Percentiles rank a stretch among this genome's conserved stretches.
phyloP scores from a whole-genome alignment of 805 yeast species.

The Metschnikowia continentalis region DNA sequence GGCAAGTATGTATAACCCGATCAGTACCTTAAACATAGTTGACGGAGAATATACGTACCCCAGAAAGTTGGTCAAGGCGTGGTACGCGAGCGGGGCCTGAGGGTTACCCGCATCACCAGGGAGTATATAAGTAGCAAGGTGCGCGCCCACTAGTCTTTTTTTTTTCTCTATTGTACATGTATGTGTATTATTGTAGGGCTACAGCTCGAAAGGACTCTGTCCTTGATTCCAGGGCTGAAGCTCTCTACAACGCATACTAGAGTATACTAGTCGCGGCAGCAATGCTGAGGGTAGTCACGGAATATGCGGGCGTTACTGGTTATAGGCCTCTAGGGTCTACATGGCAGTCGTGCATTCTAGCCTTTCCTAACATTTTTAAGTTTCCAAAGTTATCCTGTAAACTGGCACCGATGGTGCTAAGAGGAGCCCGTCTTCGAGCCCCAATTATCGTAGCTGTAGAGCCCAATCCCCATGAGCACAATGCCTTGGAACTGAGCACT shows the following conservation, averaged over 20 bases:
- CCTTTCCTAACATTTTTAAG: constrained; percentile 33
- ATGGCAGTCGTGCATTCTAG: constrained; percentile 39
- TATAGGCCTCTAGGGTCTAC: constrained; percentile 11
- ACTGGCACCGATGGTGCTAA: background rate
- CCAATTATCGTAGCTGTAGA: constrained; percentile 66
- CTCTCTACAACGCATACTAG: constrained; percentile 51
- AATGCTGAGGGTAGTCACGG: constrained; percentile 36
- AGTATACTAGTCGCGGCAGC: constrained; percentile 34
- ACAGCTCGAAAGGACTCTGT: constrained; percentile 21
- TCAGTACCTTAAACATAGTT: background rate
- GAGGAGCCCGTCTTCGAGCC: constrained; percentile 23
- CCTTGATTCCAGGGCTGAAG: constrained; percentile 32
- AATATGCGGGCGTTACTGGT: constrained; percentile 36
- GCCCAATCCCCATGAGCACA: constrained; percentile 48
- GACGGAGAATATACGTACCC: background rate
- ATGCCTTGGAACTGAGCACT: constrained; percentile 47
- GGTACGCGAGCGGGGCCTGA: background rate
- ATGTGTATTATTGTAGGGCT: constrained; percentile 51
- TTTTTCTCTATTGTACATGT: constrained; percentile 40
- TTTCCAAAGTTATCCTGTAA: background rate
- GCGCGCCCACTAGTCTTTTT: constrained; percentile 5
- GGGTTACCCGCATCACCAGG: constrained; percentile 24
- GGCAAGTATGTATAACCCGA: background rate
- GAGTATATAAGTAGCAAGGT: constrained; percentile 10
- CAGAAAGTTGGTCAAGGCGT: background rate